Evolutionary conservation across 2,329 filamentous ascomycete genomes (phyloP).

Genomic region (Botryotinia calthae): DNA sequence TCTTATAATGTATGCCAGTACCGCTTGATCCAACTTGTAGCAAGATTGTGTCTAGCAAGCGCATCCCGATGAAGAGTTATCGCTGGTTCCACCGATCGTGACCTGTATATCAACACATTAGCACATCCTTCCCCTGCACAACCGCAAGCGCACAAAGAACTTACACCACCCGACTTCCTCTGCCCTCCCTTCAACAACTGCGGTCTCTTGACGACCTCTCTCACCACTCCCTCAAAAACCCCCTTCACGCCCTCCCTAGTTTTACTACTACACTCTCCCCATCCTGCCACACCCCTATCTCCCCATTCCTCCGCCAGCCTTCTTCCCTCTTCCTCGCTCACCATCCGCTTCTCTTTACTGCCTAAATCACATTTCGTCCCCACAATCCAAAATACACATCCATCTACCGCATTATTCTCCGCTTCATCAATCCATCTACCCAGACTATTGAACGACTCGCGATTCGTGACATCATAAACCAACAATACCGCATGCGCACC

Average conservation of each 20-base stretch:
- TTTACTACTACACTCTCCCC: constrained; percentile 55
- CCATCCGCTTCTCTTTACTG: constrained; percentile 45
- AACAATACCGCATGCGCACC: constrained; percentile 94
- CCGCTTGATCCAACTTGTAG: neutral
- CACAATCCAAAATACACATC: constrained; percentile 51
- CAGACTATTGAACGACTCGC: constrained; percentile 52
- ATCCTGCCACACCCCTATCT: constrained; percentile 45
- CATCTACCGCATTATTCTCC: constrained; percentile 48
- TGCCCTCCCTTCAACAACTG: constrained; percentile 41
- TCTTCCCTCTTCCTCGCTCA: constrained; percentile 48
- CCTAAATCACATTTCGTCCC: constrained; percentile 50
- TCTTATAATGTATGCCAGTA: neutral
- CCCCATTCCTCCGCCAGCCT: constrained; percentile 41
- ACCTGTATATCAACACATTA: constrained; percentile 27
- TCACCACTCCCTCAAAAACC: constrained; percentile 53
- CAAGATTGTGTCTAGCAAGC: constrained; percentile 13
- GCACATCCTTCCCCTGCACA: neutral
- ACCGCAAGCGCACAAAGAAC: neutral
- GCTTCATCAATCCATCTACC: constrained; percentile 55
- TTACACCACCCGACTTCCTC: constrained; percentile 31
- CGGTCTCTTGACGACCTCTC: constrained; percentile 48
- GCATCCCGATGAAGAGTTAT: constrained; percentile 12
- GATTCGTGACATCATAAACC: constrained; percentile 83
- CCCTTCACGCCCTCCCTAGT: constrained; percentile 51
- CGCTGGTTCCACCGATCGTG: constrained; percentile 9